These are phyloP conservation scores for Pleurotus giganteus DNA, from an alignment of 768 basidiomycete genomes.

Conservation along the genomic window DNA sequence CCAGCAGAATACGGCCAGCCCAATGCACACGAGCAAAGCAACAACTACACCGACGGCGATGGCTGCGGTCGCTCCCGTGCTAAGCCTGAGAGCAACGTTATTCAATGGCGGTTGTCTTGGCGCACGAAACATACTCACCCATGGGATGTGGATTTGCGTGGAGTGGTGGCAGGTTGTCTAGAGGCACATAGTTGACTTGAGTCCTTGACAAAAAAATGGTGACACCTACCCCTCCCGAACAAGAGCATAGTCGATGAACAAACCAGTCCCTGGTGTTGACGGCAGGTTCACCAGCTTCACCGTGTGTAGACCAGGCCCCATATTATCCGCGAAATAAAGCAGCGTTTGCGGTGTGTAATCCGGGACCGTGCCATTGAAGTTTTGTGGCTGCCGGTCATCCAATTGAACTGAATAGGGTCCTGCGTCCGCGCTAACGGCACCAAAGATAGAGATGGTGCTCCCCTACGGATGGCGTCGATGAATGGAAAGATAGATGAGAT, in stretches of 20 bases:
- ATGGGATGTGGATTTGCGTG: too few relatives aligned
- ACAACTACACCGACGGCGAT: slow-evolving; percentile 3
- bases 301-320: slow-evolving; percentile 6
- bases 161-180: too few relatives aligned
- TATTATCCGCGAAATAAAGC: slow-evolving; percentile 7
- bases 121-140: background rate
- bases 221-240: background rate
- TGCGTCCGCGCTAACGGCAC: background rate
- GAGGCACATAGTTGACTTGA: too few relatives aligned
- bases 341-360: slow-evolving; percentile 2
- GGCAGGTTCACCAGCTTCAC: slow-evolving; percentile 7
- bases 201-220: background rate
- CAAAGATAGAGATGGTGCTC: slow-evolving; percentile 7
- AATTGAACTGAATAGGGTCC: slow-evolving; percentile 6
- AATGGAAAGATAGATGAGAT: background rate
- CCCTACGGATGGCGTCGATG: background rate
- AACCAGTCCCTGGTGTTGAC: background rate
- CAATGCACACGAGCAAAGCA: background rate
- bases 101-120: background rate
- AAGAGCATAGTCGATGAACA: slow-evolving; percentile 11
- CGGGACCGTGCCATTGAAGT: background rate
- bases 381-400: background rate
- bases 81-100: background rate
- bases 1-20: slow-evolving; percentile 2
- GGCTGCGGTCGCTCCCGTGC: background rate